Base-by-base conservation (phyloP, 306 rosid genomes). In the Vigna hirtella region DNA sequence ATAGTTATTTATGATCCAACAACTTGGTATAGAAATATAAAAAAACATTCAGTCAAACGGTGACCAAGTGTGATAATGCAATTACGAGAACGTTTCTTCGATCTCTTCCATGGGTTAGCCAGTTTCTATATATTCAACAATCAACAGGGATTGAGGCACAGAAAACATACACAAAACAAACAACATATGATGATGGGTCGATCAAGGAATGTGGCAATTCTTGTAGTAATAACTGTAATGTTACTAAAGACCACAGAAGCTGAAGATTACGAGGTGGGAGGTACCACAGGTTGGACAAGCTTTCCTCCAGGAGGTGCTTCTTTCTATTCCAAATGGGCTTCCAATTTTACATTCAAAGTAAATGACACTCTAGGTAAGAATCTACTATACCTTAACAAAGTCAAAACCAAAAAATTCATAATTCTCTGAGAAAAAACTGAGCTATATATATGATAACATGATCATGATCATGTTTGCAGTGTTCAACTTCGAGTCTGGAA, bases 281-380 rank as follows among this genome's bases (percentile, higher is more conserved):
- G 70, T 28, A 1, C 3, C 57, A 40, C 42, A 13, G 93, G 83
- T 59, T 89, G 91, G 93, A 66, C 51, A 4, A 80, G 56, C 76
- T n/a, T 45, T 74, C 93, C 87, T 12, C 22, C 89, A 0, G 30
- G 61, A 18, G 88, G 59, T 20, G 28, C 82, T 10, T 63, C 83
- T 49, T 83, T 84, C 13, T 87, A 85, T 66, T 76, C 85, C 13
- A 12, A 40, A 17, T 89, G 93, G 93, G 84, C 85, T 24, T 0
- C 81, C 28, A 48, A 30, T 13, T 48, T 76, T 10, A 70, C 28
- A 9, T 85, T 89, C 81, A 53, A 38, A 0, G 55, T 73, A 7
- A 65, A 66, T 5, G 89, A 87, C 81, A 66, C 58, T 53, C 79
- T 89, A 61, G 84, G 93, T 86, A 13, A 50, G 42, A 13, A 4